Evolutionary conservation across 2,329 filamentous ascomycete species (phyloP), one percentile per base, ranked within the genome.

Genomic region (Celoporthe dispersa): DNA sequence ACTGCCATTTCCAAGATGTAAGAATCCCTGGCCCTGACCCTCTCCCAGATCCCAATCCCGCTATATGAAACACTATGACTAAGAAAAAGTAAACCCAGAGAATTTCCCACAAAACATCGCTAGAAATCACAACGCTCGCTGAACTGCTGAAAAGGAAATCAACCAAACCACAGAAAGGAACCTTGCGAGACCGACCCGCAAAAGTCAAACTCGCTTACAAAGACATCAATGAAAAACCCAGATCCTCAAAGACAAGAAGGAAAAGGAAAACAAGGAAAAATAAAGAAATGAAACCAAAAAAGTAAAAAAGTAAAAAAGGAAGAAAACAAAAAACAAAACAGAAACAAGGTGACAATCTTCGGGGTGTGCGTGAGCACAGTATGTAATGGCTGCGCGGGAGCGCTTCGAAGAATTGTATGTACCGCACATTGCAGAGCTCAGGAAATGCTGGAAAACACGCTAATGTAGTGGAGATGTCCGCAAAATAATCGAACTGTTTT

Each of bases 91-190:
- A 64, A 51, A 35, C 22, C 44, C 44, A n/a, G 19, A 67, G 14
- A 66, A 16, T 16, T 61, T 37, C 35, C 25, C 53, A 33, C 35
- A 61, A 69, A 44, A 51, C 14, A 41, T 41, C 44, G 55, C 63
- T 70, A 53, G 74, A 77, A 76, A 77, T 75, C 78, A 79, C 78
- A 77, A 81, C 77, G 81, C 79, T 80, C 77, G 76, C 77, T 80
- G 76, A 76, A 77, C 78, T 78, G 77, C 78, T 80, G 79, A 76
- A 74, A 68, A 51, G 73, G 72, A 76, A 67, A 75, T 71, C 73
- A 68, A 73, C 72, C 74, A 71, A 71, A 74, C 75, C 73, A 68
- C 64, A 75, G 77, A 75, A 79, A 75, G 76, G 77, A 11, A 48
- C 44, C 7, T 75, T 76, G 72, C 75, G 14, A 16, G 8, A 57